phyloP scores from a whole-genome alignment of 2,329 filamentous ascomycete species.

The Diplodia mutila region DNA sequence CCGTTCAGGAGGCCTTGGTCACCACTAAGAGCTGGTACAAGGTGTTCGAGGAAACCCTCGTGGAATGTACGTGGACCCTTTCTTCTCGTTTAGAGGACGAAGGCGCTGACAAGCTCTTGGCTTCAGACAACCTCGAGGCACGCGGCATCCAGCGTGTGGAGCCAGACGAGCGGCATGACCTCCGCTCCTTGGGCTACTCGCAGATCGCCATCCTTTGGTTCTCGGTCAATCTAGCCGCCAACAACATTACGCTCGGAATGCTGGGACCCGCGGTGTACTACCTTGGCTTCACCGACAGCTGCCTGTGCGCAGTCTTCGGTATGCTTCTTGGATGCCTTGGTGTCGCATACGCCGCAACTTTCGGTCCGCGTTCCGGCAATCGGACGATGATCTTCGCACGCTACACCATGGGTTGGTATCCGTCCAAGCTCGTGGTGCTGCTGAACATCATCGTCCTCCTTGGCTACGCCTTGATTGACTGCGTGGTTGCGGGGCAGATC shows the following conservation, averaged over 20 bases:
- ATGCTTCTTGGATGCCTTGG: slow-evolving; percentile 58
- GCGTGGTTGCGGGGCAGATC: slow-evolving; percentile 69
- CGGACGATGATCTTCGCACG: slow-evolving; percentile 65
- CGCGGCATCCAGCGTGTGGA: slow-evolving; percentile 64
- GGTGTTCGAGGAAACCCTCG: slow-evolving; percentile 47
- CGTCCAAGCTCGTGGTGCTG: slow-evolving; percentile 64
- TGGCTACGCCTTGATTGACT: slow-evolving; percentile 66
- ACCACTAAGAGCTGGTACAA: slow-evolving; percentile 23
- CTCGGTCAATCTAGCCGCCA: slow-evolving; percentile 64
- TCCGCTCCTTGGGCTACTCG: slow-evolving; percentile 57
- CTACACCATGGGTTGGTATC: slow-evolving; percentile 69
- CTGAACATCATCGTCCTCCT: slow-evolving; percentile 66
- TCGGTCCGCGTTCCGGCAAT: slow-evolving; percentile 64
- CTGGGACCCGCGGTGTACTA: slow-evolving; percentile 63
- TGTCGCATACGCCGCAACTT: slow-evolving; percentile 64
- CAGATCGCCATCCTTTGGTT: slow-evolving; percentile 65
- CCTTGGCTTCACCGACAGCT: slow-evolving; percentile 61
- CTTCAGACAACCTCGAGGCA: slow-evolving; percentile 58
- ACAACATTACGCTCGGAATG: slow-evolving; percentile 68
- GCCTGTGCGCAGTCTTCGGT: slow-evolving; percentile 62
- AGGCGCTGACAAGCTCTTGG: neutral
- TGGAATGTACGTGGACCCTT: slow-evolving; percentile 37
- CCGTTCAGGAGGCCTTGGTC: neutral
- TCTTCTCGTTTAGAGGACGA: neutral
- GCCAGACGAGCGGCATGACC: slow-evolving; percentile 57